Percentiles rank a stretch among this genome's conserved stretches.
phyloP scores from a whole-genome alignment of 148 eudicot species.

The Cornus florida region DNA sequence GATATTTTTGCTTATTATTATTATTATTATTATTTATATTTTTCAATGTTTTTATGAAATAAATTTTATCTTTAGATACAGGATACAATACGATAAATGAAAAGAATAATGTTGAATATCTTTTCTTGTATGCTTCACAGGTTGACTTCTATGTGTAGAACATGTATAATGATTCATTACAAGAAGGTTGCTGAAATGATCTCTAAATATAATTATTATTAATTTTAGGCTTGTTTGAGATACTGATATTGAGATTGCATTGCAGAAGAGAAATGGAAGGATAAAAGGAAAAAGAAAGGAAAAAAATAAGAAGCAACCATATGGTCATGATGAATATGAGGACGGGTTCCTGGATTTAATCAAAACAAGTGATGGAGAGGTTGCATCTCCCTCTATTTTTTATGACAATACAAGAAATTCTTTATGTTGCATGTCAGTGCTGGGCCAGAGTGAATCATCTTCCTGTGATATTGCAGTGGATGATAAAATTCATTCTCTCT shows the following conservation, averaged over 20 bases:
- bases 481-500: constrained; percentile 11
- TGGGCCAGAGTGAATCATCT: constrained; percentile 34
- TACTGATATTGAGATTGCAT: constrained; percentile 9
- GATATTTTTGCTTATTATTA: no score
- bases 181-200: background rate
- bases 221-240: background rate
- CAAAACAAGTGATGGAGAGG: constrained; percentile 31
- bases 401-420: constrained; percentile 27
- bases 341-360: constrained; percentile 29
- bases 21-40: no score
- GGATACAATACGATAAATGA: no score
- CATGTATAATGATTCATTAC: no score
- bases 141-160: no score
- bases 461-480: constrained; percentile 25
- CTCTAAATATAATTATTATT: background rate
- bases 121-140: no score
- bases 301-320: constrained; percentile 20
- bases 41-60: no score
- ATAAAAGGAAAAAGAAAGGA: constrained; percentile 48
- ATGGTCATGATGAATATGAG: constrained; percentile 24
- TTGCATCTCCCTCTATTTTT: constrained; percentile 20
- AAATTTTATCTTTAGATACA: no score
- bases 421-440: constrained; percentile 22
- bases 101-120: no score
- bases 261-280: constrained; percentile 43